Base-by-base conservation (phyloP, 2,329 filamentous ascomycete genomes). In the Colletotrichum spaethianum region DNA sequence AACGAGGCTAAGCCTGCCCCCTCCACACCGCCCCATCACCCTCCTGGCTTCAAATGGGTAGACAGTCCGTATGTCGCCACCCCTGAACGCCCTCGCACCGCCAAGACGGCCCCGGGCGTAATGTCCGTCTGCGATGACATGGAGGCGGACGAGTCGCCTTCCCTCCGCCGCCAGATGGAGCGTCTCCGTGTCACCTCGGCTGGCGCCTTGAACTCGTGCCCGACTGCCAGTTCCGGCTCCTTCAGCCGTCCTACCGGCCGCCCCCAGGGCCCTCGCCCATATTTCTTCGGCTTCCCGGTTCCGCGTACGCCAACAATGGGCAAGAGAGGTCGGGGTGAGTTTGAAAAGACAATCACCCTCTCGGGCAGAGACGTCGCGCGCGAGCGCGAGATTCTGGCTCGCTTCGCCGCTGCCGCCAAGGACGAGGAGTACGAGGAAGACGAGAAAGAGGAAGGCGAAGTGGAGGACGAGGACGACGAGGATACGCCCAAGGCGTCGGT, bases 401-500 rank as follows among this genome's bases (percentile, higher is more conserved):
- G 46, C 23, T 62, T 46, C 46, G 46, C 59, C 28, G 36, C 53
- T 3, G 23, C 50, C 3, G 38, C 61, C 42, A 20, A 11, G 16
- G 33, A 28, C 4, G 36, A 46, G 12, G 62, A 46, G 12, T 42
- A 61, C 5, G 31, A 60, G 12, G 20, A 48, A 14, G 40, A 62
- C 14, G 50, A 52, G 4, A 48, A 66, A 1, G 61, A 42, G 16
- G 33, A 20, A 20, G 26, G 33, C 5, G 53, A 62, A 16, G 50
- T 46, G 11, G 38, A 23, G 8, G 36, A 28, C 2, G 63, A 60
- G 16, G 64, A 56, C 6, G 59, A 56, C 26, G 63, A 63, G 33
- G 40, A 53, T 11, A 74, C 69, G 5, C 72, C 63, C n/a, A 74
- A 65, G 63, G 72, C 69, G 18, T 69, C 72, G 20, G 23, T 61